These are phyloP conservation scores for Pisolithus sp. DNA, from an alignment of 768 basidiomycete species.

Conservation along the genomic window DNA sequence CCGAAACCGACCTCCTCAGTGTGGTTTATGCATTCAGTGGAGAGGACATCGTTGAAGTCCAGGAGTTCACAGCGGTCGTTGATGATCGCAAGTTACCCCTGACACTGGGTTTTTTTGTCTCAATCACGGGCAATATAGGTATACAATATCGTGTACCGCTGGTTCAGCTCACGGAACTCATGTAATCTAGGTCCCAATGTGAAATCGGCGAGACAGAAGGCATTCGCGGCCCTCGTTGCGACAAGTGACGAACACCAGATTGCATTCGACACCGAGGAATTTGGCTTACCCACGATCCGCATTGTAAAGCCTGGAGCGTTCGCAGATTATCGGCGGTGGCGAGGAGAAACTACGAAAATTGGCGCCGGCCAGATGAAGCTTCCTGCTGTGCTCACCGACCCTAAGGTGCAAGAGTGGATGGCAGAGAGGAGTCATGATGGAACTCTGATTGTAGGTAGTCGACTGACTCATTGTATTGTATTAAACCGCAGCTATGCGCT, in stretches of 20 bases:
- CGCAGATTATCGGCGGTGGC: slow-evolving; percentile 7
- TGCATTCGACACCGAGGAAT: not conserved
- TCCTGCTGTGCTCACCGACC: slow-evolving; percentile 7
- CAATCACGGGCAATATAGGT: slow-evolving; percentile 9
- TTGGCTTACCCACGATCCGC: slow-evolving; percentile 9
- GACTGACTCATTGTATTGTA: too few species aligned
- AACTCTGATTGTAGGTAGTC: slow-evolving; percentile 1
- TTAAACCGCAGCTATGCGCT: too few species aligned
- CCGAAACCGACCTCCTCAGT: slow-evolving; percentile 8
- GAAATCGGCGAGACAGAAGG: not conserved
- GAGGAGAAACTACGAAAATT: slow-evolving; percentile 4
- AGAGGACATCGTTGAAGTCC: slow-evolving; percentile 2
- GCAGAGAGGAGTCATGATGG: slow-evolving; percentile 3
- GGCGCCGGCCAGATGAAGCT: slow-evolving; percentile 13
- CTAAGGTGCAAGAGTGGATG: slow-evolving; percentile 6
- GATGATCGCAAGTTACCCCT: slow-evolving; percentile 7
- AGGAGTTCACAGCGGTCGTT: slow-evolving; percentile 11
- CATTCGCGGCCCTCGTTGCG: slow-evolving; percentile 5
- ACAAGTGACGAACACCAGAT: not conserved
- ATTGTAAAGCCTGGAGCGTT: slow-evolving; percentile 10
- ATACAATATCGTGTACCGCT: not conserved
- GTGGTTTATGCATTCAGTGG: not conserved
- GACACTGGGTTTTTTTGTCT: slow-evolving; percentile 15
- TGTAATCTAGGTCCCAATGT: slow-evolving; percentile 5
- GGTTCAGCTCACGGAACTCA: not conserved